phyloP scores from a whole-genome alignment of 495 filamentous ascomycete genomes.

The Entonaema liquescens region DNA sequence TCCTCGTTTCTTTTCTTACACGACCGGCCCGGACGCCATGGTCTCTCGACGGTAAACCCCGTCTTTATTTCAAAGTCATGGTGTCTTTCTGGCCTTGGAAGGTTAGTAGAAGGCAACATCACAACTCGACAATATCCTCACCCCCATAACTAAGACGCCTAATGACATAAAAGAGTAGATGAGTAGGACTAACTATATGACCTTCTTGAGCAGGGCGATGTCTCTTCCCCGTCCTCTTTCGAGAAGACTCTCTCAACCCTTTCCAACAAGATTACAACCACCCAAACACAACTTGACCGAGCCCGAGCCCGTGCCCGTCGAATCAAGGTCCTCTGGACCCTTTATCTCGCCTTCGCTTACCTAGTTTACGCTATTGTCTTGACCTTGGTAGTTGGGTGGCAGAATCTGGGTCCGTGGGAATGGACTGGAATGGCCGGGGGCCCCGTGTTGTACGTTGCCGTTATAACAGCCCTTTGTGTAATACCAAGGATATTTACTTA shows the following conservation, averaged over 20 bases:
- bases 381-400: slow-evolving; percentile 84
- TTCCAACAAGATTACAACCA: slow-evolving; percentile 78
- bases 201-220: slow-evolving; percentile 67
- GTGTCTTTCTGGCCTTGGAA: slow-evolving; percentile 86
- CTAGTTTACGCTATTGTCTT: slow-evolving; percentile 83
- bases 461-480: not conserved
- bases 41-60: slow-evolving; percentile 25
- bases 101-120: slow-evolving; percentile 52
- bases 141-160: not conserved
- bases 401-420: slow-evolving; percentile 76
- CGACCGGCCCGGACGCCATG: slow-evolving; percentile 24
- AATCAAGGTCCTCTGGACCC: slow-evolving; percentile 84
- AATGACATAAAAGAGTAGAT: not conserved
- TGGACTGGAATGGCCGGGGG: slow-evolving; percentile 79
- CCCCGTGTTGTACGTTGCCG: slow-evolving; percentile 71
- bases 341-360: slow-evolving; percentile 90
- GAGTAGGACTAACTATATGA: slow-evolving; percentile 11
- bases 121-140: not conserved
- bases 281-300: slow-evolving; percentile 73
- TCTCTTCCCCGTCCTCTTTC: slow-evolving; percentile 88
- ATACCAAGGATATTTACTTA: slow-evolving; percentile 24
- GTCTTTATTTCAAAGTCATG: slow-evolving; percentile 59
- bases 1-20: not conserved
- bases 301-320: slow-evolving; percentile 76
- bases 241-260: slow-evolving; percentile 87